Percentiles rank a stretch among this genome's conserved stretches.
phyloP scores from a whole-genome alignment of 768 basidiomycete genomes.

The Chiua virens region DNA sequence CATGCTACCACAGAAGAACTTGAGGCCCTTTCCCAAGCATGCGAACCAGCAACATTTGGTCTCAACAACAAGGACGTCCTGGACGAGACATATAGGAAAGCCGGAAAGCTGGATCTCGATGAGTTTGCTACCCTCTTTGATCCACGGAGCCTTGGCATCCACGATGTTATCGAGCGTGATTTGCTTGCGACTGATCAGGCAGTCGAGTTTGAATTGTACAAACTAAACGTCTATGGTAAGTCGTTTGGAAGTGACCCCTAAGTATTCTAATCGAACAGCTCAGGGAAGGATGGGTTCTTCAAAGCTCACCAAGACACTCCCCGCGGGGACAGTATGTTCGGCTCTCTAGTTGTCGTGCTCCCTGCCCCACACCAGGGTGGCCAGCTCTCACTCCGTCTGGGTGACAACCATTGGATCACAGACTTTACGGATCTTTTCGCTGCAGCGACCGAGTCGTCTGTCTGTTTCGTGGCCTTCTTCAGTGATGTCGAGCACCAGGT shows the following conservation, averaged over 20 bases:
- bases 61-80: conserved; percentile 34
- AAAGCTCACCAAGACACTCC: conserved; percentile 52
- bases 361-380: conserved; percentile 49
- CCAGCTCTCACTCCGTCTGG: conserved; percentile 36
- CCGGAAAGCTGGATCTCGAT: conserved; percentile 42
- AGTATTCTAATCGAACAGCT: not conserved
- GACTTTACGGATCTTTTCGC: conserved; percentile 31
- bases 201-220: conserved; percentile 36
- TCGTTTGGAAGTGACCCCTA: no score
- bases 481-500: conserved; percentile 48
- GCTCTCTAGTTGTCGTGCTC: conserved; percentile 47
- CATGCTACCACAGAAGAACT: not conserved
- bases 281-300: conserved; percentile 42
- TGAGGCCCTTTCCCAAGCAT: conserved; percentile 33
- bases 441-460: not conserved
- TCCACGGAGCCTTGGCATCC: conserved; percentile 29
- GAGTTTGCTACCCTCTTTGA: conserved; percentile 38
- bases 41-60: conserved; percentile 44
- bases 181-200: conserved; percentile 27
- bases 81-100: conserved; percentile 47
- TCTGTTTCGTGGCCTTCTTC: conserved; percentile 42
- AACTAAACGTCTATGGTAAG: conserved; percentile 10
- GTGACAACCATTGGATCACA: conserved; percentile 35
- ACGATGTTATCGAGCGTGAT: conserved; percentile 19
- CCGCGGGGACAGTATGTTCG: conserved; percentile 44